Conservation (phyloP, 805 yeast genomes). For the Wickerhamomyces rabaulensis region DNA sequence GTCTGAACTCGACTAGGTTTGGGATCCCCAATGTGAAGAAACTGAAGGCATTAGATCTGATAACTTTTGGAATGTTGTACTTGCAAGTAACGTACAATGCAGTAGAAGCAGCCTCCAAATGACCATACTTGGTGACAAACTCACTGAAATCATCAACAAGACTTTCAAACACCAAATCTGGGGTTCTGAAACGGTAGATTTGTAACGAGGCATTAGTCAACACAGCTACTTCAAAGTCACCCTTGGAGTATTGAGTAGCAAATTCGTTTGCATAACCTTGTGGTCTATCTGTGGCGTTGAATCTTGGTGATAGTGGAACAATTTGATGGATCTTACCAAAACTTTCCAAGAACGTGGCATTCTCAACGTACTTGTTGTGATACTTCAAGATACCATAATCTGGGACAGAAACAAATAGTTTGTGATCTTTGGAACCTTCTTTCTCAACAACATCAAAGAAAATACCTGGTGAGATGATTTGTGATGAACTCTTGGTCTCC, state of each 20-base stretch:
- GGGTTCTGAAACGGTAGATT: slow-evolving; percentile 71
- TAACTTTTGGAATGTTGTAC: slow-evolving; percentile 50
- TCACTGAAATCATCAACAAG: slow-evolving; percentile 64
- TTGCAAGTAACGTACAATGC: slow-evolving; percentile 82
- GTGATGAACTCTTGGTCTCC: slow-evolving; percentile 51
- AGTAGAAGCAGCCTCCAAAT: slow-evolving; percentile 85
- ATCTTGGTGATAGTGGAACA: slow-evolving; percentile 61
- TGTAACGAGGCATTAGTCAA: slow-evolving; percentile 76
- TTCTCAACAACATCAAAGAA: slow-evolving; percentile 58
- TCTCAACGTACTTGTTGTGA: slow-evolving; percentile 68
- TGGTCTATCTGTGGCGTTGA: slow-evolving; percentile 69
- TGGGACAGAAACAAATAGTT: slow-evolving; percentile 69
- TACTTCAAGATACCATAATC: slow-evolving; percentile 82
- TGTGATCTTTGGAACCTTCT: slow-evolving; percentile 27
- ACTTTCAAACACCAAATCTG: slow-evolving; percentile 70
- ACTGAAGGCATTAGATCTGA: slow-evolving; percentile 38
- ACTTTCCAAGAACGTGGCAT: slow-evolving; percentile 66
- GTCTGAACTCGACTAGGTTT: slow-evolving; percentile 37
- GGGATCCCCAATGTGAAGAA: slow-evolving; percentile 39
- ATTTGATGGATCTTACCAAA: slow-evolving; percentile 66
- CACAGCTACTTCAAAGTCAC: slow-evolving; percentile 70
- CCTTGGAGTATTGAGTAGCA: slow-evolving; percentile 75
- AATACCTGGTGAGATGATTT: slow-evolving; percentile 80
- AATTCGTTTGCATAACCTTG: slow-evolving; percentile 80
- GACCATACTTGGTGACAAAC: slow-evolving; percentile 75